Evolutionary conservation across 2,329 filamentous ascomycete genomes (phyloP).

Genomic region (Fusarium concolor): DNA sequence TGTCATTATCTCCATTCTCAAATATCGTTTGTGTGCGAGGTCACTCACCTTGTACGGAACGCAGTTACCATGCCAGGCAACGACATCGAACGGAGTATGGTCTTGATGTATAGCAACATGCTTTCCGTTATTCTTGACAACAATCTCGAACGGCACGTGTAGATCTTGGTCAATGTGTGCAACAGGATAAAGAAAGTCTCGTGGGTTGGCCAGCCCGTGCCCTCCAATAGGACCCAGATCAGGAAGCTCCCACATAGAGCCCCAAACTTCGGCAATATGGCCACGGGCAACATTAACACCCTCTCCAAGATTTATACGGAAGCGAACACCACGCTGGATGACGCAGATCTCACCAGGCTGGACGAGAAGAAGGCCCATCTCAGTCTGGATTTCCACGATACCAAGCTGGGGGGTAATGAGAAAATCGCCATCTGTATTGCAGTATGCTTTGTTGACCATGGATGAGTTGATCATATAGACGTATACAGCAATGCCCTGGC

Average conservation of each 20-base stretch:
- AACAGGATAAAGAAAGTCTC: slow-evolving; percentile 18
- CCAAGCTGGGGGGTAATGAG: slow-evolving; percentile 22
- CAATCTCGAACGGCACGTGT: neutral
- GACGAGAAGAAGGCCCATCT: slow-evolving; percentile 8
- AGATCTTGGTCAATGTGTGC: slow-evolving; percentile 15
- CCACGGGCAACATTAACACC: neutral
- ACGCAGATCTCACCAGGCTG: slow-evolving; percentile 19
- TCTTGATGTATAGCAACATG: slow-evolving; percentile 21
- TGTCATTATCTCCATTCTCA: neutral
- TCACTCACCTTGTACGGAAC: slow-evolving; percentile 21
- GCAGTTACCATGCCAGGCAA: slow-evolving; percentile 25
- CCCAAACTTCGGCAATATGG: slow-evolving; percentile 16
- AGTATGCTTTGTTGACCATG: slow-evolving; percentile 18
- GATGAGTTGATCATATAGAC: slow-evolving; percentile 16
- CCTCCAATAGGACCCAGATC: slow-evolving; percentile 12
- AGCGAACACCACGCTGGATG: slow-evolving; percentile 8
- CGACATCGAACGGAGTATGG: slow-evolving; percentile 23
- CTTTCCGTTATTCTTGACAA: slow-evolving; percentile 20
- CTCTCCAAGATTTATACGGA: neutral
- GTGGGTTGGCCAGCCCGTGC: slow-evolving; percentile 14
- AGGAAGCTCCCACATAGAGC: slow-evolving; percentile 17
- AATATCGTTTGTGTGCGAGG: rapidly evolving
- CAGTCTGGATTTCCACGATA: slow-evolving; percentile 13
- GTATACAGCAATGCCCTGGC: slow-evolving; percentile 12
- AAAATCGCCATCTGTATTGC: slow-evolving; percentile 25